Evolutionary conservation across 345 rosid genomes (phyloP).

Genomic region (Durio zibethinus): DNA sequence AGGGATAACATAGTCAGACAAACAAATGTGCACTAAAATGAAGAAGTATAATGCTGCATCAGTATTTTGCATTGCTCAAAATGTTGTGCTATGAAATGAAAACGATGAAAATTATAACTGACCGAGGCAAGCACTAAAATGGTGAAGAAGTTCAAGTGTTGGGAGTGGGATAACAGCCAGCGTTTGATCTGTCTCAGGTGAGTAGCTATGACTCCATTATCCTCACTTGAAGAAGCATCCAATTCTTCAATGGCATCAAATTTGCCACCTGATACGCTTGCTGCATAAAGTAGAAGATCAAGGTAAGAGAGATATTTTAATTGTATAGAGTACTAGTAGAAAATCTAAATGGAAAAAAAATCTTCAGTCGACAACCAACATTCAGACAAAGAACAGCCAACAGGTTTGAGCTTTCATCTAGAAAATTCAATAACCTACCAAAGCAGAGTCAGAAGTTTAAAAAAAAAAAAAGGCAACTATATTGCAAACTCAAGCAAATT

Average conservation of each 20-base stretch:
- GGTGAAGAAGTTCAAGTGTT: conserved; percentile 83
- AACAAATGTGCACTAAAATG: background rate
- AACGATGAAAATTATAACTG: conserved; percentile 28
- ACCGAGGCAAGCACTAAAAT: conserved; percentile 96
- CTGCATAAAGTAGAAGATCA: conserved; percentile 36
- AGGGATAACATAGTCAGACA: background rate
- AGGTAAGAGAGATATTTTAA: background rate
- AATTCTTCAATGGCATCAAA: conserved; percentile 67
- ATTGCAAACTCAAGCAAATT: background rate
- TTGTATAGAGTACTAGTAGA: background rate
- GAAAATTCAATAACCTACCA: background rate
- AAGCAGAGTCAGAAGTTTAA: background rate
- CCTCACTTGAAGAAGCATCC: conserved; percentile 59
- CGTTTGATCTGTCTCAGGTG: conserved; percentile 46
- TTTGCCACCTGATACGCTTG: conserved; percentile 64
- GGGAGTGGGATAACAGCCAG: conserved; percentile 70
- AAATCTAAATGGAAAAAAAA: background rate
- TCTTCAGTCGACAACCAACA: background rate
- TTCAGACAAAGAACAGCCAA: background rate
- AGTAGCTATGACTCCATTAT: conserved; percentile 55
- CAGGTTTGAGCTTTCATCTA: background rate
- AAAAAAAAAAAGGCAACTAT: background rate
- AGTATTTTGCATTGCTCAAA: background rate
- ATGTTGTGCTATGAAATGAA: background rate
- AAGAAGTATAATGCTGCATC: background rate